phyloP scores from a whole-genome alignment of 352 stramenopile genomes.

The Phytophthora citrophthora region DNA sequence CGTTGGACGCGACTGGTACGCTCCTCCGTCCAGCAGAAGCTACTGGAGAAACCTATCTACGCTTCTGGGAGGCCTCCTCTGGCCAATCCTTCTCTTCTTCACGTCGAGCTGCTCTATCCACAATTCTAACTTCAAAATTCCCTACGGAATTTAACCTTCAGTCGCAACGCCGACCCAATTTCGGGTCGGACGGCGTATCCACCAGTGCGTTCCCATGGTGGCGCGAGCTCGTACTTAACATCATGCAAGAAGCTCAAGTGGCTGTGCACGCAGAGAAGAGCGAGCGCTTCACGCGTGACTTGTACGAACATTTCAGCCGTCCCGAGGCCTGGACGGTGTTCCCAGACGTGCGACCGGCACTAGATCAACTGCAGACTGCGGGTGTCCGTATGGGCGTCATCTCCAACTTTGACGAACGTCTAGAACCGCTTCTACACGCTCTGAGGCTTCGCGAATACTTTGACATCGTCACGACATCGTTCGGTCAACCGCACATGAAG shows the following conservation, averaged over 20 bases:
- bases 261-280: constrained; percentile 23
- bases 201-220: constrained; percentile 63
- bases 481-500: constrained; percentile 53
- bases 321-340: constrained; percentile 69
- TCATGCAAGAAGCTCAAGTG: constrained; percentile 35
- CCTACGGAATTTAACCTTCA: constrained; percentile 43
- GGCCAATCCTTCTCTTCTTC: constrained; percentile 35
- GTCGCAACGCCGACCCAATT: constrained; percentile 49
- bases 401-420: constrained; percentile 84
- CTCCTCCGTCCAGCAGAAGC: constrained; percentile 56
- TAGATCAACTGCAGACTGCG: constrained; percentile 38
- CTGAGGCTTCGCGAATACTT: constrained; percentile 58
- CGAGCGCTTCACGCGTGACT: constrained; percentile 44
- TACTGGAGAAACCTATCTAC: constrained; percentile 58
- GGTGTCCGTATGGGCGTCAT: constrained; percentile 61
- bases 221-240: constrained; percentile 53
- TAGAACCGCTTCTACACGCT: constrained; percentile 49
- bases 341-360: constrained; percentile 47
- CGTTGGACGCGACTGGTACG: constrained; percentile 80
- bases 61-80: constrained; percentile 44
- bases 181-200: constrained; percentile 32
- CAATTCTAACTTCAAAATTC: constrained; percentile 47
- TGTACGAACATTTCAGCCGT: constrained; percentile 65
- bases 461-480: constrained; percentile 68
- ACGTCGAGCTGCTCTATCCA: constrained; percentile 12